Evolutionary conservation across 2,329 filamentous ascomycete species (phyloP).

Genomic region (Ramularia endophylla): DNA sequence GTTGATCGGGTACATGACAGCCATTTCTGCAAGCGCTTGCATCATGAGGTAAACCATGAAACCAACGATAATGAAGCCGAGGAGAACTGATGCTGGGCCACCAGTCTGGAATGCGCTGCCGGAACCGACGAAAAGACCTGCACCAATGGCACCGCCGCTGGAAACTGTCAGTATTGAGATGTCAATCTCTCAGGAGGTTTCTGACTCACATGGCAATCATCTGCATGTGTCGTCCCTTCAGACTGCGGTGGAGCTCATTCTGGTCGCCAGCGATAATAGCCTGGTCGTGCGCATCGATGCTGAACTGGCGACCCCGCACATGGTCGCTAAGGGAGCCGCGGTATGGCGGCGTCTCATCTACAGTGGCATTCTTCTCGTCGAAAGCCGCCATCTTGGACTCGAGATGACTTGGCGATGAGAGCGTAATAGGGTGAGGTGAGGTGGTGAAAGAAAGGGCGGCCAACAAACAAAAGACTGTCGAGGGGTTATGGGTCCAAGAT

Average conservation of each 20-base stretch:
- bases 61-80: slow-evolving; percentile 40
- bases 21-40: slow-evolving; percentile 32
- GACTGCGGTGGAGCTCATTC: slow-evolving; percentile 23
- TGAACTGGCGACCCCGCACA: slow-evolving; percentile 14
- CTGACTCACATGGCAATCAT: slow-evolving; percentile 30
- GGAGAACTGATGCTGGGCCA: slow-evolving; percentile 44
- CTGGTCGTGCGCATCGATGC: slow-evolving; percentile 8
- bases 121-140: slow-evolving; percentile 49
- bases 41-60: slow-evolving; percentile 31
- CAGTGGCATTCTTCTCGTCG: slow-evolving; percentile 4
- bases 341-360: not conserved
- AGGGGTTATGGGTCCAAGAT: too few species aligned
- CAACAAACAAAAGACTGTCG: too few species aligned
- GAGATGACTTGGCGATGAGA: not conserved
- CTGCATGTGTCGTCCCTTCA: slow-evolving; percentile 32
- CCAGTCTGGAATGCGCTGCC: slow-evolving; percentile 43
- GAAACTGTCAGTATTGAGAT: too few species aligned
- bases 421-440: not conserved
- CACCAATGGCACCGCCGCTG: slow-evolving; percentile 37
- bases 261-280: slow-evolving; percentile 15
- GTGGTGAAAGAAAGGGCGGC: too few species aligned
- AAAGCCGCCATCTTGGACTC: not conserved
- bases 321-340: slow-evolving; percentile 11
- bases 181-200: slow-evolving; percentile 2
- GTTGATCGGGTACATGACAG: slow-evolving; percentile 30